These are phyloP conservation scores for Boletus vinaceobasis DNA, from an alignment of 768 basidiomycete species.

Conservation along the genomic window DNA sequence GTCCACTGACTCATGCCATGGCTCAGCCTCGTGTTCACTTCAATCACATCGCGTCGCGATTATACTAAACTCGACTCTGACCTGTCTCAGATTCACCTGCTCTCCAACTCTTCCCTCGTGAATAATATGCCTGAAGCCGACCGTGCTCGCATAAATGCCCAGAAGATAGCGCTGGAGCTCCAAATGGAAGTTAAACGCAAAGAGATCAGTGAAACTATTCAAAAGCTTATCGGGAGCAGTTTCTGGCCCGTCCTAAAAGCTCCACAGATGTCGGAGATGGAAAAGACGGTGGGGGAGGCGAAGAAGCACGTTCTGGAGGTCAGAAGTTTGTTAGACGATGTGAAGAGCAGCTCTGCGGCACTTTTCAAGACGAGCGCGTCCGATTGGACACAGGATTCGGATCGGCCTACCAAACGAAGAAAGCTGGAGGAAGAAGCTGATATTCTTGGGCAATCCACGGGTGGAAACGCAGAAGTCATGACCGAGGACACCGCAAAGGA, in stretches of 20 bases:
- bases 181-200: slow-evolving; percentile 30
- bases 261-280: slow-evolving; percentile 24
- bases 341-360: slow-evolving; percentile 20
- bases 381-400: slow-evolving; percentile 12
- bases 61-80: slow-evolving; percentile 33
- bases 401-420: slow-evolving; percentile 29
- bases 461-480: background rate
- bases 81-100: slow-evolving; percentile 22
- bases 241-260: slow-evolving; percentile 40
- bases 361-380: slow-evolving; percentile 19
- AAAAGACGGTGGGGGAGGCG: slow-evolving; percentile 19
- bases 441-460: background rate
- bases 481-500: slow-evolving; percentile 11
- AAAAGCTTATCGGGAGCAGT: slow-evolving; percentile 31
- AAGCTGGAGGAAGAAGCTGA: slow-evolving; percentile 14
- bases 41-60: slow-evolving; percentile 34
- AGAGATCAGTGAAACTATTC: slow-evolving; percentile 29
- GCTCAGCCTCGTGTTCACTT: slow-evolving; percentile 36
- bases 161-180: slow-evolving; percentile 22
- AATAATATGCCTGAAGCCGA: slow-evolving; percentile 25
- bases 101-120: slow-evolving; percentile 26
- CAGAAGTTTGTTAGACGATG: slow-evolving; percentile 20
- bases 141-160: slow-evolving; percentile 20
- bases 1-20: background rate
- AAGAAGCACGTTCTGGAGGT: slow-evolving; percentile 33